Percentiles rank a stretch among this genome's conserved stretches.
phyloP scores from a whole-genome alignment of 2,329 filamentous ascomycete genomes.

The Arthrobotrys sphaeroides region DNA sequence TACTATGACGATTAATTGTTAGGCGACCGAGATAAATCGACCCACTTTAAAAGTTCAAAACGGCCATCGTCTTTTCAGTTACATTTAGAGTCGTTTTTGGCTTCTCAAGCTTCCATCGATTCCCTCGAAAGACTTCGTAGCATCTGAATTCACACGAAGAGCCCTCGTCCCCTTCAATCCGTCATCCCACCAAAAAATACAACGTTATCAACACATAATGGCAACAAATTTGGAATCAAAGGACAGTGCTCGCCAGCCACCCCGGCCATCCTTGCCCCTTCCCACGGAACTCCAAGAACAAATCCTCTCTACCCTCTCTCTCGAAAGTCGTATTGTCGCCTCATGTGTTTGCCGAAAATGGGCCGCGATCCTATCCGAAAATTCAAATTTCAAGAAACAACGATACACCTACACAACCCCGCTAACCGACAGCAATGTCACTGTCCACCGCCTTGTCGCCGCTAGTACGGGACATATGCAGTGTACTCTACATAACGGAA shows the following conservation, averaged over 20 bases:
- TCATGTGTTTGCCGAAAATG: slow-evolving; percentile 21
- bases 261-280: background rate
- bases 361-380: background rate
- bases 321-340: slow-evolving; percentile 20
- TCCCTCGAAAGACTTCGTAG: no score
- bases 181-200: background rate
- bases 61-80: no score
- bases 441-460: slow-evolving; percentile 25
- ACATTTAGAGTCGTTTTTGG: no score
- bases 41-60: no score
- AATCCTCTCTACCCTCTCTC: slow-evolving; percentile 22
- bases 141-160: no score
- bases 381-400: background rate
- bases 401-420: slow-evolving; percentile 7
- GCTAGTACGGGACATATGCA: slow-evolving; percentile 6
- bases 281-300: slow-evolving; percentile 32
- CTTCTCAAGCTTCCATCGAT: no score
- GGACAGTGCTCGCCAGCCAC: background rate
- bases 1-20: no score
- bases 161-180: background rate
- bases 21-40: no score
- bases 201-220: slow-evolving; percentile 8
- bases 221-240: background rate
- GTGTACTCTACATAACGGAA: slow-evolving; percentile 16
- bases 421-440: background rate